These are phyloP conservation scores for Calonectria fujianensis DNA, from an alignment of 2,329 filamentous ascomycete genomes.

Conservation along the genomic window DNA sequence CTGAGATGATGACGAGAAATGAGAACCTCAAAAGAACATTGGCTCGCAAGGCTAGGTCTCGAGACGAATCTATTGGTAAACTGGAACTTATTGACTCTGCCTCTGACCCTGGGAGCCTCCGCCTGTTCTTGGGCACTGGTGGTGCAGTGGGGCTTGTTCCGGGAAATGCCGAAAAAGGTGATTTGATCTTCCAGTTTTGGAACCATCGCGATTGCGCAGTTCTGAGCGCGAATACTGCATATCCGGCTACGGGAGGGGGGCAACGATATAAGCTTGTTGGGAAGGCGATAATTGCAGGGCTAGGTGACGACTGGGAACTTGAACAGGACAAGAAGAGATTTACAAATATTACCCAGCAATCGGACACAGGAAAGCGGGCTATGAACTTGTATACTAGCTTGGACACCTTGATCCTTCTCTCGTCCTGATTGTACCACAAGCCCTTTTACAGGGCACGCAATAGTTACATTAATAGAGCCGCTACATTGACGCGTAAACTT, in stretches of 20 bases:
- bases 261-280: neutral
- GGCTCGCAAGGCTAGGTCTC: neutral
- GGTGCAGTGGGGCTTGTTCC: neutral
- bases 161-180: neutral
- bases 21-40: neutral
- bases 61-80: neutral
- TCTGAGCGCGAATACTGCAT: neutral
- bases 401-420: slow-evolving; percentile 30
- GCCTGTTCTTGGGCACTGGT: neutral
- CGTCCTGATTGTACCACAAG: neutral
- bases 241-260: neutral
- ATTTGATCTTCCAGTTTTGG: slow-evolving; percentile 1
- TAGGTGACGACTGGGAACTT: neutral
- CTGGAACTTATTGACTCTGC: neutral
- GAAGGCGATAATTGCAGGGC: neutral
- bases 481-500: neutral
- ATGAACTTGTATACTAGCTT: neutral
- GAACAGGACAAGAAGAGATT: neutral
- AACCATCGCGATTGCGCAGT: neutral
- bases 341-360: neutral
- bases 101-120: neutral
- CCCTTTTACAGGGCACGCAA: neutral
- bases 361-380: neutral
- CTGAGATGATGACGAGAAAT: neutral
- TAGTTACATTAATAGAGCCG: neutral